Evolutionary conservation across 1,284 basidiomycete species (phyloP).

Genomic region (Agaricales sp.): DNA sequence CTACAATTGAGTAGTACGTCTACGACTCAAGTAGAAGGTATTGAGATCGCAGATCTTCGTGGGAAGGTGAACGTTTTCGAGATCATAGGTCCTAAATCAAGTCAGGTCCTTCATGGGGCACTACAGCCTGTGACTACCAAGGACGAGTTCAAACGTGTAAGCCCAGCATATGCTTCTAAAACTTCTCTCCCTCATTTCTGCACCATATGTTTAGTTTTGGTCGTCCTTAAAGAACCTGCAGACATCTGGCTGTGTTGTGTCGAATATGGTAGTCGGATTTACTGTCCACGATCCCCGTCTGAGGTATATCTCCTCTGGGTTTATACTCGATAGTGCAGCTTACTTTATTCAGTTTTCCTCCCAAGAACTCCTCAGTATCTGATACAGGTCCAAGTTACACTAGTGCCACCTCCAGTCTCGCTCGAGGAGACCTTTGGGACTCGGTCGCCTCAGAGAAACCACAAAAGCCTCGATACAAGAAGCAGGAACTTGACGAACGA

Average conservation of each 20-base stretch:
- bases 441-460: constrained; percentile 38
- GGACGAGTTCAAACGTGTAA: not conserved
- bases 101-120: constrained; percentile 67
- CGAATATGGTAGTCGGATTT: constrained; percentile 69
- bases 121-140: constrained; percentile 48
- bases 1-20: constrained; percentile 22
- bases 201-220: constrained; percentile 57
- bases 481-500: constrained; percentile 76
- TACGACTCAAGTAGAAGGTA: constrained; percentile 20
- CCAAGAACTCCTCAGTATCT: constrained; percentile 50
- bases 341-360: constrained; percentile 54
- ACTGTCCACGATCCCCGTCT: constrained; percentile 75
- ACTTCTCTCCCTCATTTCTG: not conserved
- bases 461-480: constrained; percentile 61
- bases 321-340: not conserved
- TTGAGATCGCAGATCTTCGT: constrained; percentile 63
- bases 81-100: constrained; percentile 77
- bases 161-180: not conserved
- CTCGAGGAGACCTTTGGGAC: constrained; percentile 68
- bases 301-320: constrained; percentile 29
- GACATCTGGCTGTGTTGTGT: constrained; percentile 54
- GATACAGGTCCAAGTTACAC: constrained; percentile 21
- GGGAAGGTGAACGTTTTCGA: constrained; percentile 74
- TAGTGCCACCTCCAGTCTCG: constrained; percentile 50
- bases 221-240: constrained; percentile 46